Percentiles rank a stretch among this genome's conserved stretches.
Conservation (phyloP, 805 yeast genomes). For the Candida lessepsii region DNA sequence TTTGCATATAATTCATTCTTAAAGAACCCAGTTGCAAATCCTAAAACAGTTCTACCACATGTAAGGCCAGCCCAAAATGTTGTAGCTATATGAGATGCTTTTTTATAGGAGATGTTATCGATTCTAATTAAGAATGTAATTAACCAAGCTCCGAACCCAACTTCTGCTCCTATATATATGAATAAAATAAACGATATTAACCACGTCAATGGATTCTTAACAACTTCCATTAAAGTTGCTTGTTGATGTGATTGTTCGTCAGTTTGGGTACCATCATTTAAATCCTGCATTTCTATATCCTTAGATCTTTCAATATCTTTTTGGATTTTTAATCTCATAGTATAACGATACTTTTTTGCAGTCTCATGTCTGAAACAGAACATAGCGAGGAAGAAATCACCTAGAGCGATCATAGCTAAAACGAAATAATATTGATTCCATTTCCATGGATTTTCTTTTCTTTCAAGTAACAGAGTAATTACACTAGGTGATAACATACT, state of each 20-base stretch:
- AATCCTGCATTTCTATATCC: constrained; percentile 16
- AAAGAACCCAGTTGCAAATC: constrained; percentile 54
- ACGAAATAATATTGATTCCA: constrained; percentile 50
- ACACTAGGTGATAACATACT: constrained; percentile 51
- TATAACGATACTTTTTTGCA: constrained; percentile 41
- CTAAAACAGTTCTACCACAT: constrained; percentile 46
- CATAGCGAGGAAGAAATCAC: constrained; percentile 22
- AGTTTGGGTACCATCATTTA: background rate
- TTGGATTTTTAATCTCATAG: constrained; percentile 9
- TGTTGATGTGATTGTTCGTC: constrained; percentile 1
- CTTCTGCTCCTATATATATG: constrained; percentile 52
- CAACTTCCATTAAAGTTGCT: constrained; percentile 25
- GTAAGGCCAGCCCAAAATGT: constrained; percentile 53
- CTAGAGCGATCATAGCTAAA: constrained; percentile 26
- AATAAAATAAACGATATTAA: constrained; percentile 43
- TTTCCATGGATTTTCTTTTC: constrained; percentile 36
- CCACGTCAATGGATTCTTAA: constrained; percentile 38
- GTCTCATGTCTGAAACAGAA: constrained; percentile 43
- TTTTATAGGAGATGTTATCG: constrained; percentile 31
- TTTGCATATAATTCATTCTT: constrained; percentile 48
- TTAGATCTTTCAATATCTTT: constrained; percentile 6
- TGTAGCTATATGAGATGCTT: constrained; percentile 49
- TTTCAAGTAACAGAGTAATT: constrained; percentile 40
- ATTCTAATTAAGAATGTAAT: constrained; percentile 47
- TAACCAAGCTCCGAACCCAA: constrained; percentile 54